phyloP scores from a whole-genome alignment of 192 early-diverging fungal species.

The Backusella luteola region DNA sequence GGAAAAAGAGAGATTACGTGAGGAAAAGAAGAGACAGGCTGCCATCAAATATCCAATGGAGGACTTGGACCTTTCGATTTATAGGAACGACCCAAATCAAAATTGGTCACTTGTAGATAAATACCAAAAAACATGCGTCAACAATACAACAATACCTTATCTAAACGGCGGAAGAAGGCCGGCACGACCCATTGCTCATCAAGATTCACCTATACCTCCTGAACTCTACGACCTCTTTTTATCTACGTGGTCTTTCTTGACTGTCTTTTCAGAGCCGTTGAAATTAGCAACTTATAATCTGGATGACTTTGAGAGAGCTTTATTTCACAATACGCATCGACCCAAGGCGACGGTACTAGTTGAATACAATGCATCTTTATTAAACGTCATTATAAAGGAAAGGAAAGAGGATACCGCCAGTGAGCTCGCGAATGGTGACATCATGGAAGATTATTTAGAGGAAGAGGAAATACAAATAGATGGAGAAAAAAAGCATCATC shows the following conservation, averaged over 20 bases:
- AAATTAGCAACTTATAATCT: slow-evolving; percentile 69
- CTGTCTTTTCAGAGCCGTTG: slow-evolving; percentile 62
- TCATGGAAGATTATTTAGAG: slow-evolving; percentile 21
- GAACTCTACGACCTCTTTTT: slow-evolving; percentile 47
- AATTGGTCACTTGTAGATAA: slow-evolving; percentile 32
- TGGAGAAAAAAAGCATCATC: not conserved
- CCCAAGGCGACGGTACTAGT: slow-evolving; percentile 42
- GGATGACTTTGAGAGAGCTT: slow-evolving; percentile 71
- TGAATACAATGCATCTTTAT: slow-evolving; percentile 45
- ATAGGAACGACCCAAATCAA: slow-evolving; percentile 30
- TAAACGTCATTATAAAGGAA: slow-evolving; percentile 52
- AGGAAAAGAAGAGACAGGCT: slow-evolving; percentile 34
- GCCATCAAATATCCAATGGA: slow-evolving; percentile 79
- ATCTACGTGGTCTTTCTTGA: slow-evolving; percentile 68
- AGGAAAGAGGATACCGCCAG: slow-evolving; percentile 29
- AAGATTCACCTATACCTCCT: slow-evolving; percentile 49
- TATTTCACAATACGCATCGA: slow-evolving; percentile 48
- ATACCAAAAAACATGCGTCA: slow-evolving; percentile 26
- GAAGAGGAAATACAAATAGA: not conserved
- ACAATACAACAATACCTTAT: slow-evolving; percentile 20
- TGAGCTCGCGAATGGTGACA: slow-evolving; percentile 23
- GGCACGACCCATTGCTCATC: slow-evolving; percentile 40
- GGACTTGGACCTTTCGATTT: slow-evolving; percentile 67
- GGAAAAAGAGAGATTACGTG: slow-evolving; percentile 30
- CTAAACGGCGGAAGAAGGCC: slow-evolving; percentile 25